Evolutionary conservation across 164 flowering plant genomes (phyloP), one percentile per base, ranked within the genome.

Genomic region (Macadamia tetraphylla): DNA sequence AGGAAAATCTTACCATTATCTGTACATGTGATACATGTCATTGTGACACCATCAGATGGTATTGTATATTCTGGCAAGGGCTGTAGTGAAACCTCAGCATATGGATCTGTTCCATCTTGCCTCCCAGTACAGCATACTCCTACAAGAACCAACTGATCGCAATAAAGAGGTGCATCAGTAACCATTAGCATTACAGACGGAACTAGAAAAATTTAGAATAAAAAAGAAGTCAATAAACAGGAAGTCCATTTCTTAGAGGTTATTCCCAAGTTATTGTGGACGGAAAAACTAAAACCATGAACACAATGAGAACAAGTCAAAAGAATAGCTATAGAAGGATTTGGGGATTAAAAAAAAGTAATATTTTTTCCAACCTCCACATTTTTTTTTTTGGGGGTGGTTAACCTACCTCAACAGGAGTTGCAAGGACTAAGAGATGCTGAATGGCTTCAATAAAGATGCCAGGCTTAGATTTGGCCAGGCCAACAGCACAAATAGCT

Each of bases 401-500:
- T 2, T 2, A 35, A 35, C 63, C 48, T 75, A 92, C 99, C 97
- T 95, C 97, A 58, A 81, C 83, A 58, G 99, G 97, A 78, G 98
- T 95, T 51, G 99, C 96, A 76, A 95, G 75, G 64, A 92, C 81
- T 63, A 95, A 65, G 66, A 95, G 86, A 83, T 90, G 84, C 64
- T 92, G 92, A 29, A 95, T 92, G 63, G 99, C 99, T 74, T 92
- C 99, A 67, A 92, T 76, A 76, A 95, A 95, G 67, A 95, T 75
- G 40, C 94, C 96, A 75, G 89, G 86, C 76, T 79, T 92, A 68
- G 89, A 75, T 82, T 85, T 92, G 29, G 86, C 91, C 68, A 95
- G 88, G 49, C 99, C 96, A 73, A 95, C 94, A 44, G 98, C 94
- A 87, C 96, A 90, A 53, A 95, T 92, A 66, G 94, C 97, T 80